phyloP scores from a whole-genome alignment of 108 stramenopile genomes.

The Cyclotella cryptica region DNA sequence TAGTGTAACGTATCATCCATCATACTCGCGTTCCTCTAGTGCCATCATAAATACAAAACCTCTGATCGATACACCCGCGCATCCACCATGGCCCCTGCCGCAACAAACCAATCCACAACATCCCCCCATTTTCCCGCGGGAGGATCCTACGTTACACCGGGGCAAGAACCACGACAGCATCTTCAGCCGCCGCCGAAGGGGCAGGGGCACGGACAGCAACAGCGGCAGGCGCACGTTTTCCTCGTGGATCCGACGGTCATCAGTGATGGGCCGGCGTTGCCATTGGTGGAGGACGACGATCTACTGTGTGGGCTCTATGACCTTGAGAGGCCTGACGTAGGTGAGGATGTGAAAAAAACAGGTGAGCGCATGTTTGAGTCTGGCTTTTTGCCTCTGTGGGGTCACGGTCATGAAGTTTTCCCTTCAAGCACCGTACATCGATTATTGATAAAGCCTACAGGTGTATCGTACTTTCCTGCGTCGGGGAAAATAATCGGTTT shows the following conservation, averaged over 20 bases:
- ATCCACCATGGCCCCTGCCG: slow-evolving; percentile 3
- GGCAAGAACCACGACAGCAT: not conserved
- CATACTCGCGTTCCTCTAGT: too few relatives aligned
- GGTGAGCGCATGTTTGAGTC: too few relatives aligned
- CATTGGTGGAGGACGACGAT: not conserved
- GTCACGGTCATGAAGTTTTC: too few relatives aligned
- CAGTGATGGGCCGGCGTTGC: not conserved
- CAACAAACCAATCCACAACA: not conserved
- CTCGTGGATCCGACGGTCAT: not conserved
- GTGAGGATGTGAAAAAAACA: not conserved
- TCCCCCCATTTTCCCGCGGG: slow-evolving; percentile 8
- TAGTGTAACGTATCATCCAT: too few relatives aligned
- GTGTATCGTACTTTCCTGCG: too few relatives aligned
- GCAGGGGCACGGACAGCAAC: not conserved
- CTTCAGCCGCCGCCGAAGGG: not conserved
- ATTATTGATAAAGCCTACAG: too few relatives aligned
- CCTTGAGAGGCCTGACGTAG: not conserved
- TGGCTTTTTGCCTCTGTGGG: too few relatives aligned
- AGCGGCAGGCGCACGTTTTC: slow-evolving; percentile 2
- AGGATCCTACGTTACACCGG: not conserved
- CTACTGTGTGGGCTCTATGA: not conserved
- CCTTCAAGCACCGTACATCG: too few relatives aligned
- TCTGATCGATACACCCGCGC: too few relatives aligned
- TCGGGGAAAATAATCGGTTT: too few relatives aligned
- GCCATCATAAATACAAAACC: too few relatives aligned